These are phyloP conservation scores for Fistulinella prunicolor DNA, from an alignment of 768 basidiomycete genomes.

Conservation along the genomic window DNA sequence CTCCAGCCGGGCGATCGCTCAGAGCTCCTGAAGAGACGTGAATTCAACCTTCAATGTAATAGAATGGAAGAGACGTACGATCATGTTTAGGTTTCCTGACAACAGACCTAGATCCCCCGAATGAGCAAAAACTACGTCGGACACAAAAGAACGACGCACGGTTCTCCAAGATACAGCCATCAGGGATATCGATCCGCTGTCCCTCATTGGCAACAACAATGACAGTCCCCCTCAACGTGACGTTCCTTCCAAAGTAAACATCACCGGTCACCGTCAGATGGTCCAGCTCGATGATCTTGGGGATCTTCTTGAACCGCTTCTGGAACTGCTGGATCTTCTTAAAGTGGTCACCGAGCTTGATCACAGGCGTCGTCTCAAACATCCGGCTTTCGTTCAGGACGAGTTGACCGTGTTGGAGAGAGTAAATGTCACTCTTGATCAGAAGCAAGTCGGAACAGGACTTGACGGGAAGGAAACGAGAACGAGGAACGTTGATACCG, in stretches of 20 bases:
- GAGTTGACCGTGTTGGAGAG: conserved; percentile 64
- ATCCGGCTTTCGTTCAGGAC: conserved; percentile 57
- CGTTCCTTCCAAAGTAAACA: conserved; percentile 63
- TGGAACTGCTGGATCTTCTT: conserved; percentile 73
- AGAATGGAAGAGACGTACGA: conserved; percentile 37
- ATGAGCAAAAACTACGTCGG: conserved; percentile 13
- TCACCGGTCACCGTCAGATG: conserved; percentile 73
- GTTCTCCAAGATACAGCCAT: conserved; percentile 71
- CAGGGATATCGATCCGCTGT: conserved; percentile 70
- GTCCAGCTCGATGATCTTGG: conserved; percentile 69
- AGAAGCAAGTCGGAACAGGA: conserved; percentile 61
- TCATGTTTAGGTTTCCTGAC: conserved; percentile 75
- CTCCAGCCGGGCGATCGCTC: conserved; percentile 7
- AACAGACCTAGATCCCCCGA: conserved; percentile 46
- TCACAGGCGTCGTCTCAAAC: conserved; percentile 64
- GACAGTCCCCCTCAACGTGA: conserved; percentile 63
- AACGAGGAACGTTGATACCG: conserved; percentile 72
- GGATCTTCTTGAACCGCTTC: conserved; percentile 74
- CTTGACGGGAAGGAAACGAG: conserved; percentile 67
- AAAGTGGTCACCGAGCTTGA: conserved; percentile 76
- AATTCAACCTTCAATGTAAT: not conserved
- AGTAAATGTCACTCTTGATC: conserved; percentile 70
- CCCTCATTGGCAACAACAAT: conserved; percentile 79
- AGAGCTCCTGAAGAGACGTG: conserved; percentile 29
- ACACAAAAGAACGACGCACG: conserved; percentile 34